These are phyloP conservation scores for Cutaneotrichosporon dermatis DNA, from an alignment of 1,284 basidiomycete species.

Conservation along the genomic window DNA sequence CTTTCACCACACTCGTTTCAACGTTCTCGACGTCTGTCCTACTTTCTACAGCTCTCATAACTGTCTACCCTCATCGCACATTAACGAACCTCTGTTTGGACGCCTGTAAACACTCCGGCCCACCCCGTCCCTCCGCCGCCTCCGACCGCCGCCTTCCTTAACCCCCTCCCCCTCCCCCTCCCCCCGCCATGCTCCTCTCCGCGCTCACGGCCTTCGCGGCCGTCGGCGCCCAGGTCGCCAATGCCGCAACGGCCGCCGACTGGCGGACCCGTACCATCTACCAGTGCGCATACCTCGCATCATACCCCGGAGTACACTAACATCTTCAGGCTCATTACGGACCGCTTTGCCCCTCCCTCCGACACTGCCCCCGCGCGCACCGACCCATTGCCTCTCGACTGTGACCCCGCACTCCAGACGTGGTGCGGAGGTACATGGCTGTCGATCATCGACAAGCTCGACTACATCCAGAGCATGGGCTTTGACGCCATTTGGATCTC, in stretches of 20 bases:
- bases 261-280: slow-evolving; percentile 49
- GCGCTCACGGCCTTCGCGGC: slow-evolving; percentile 9
- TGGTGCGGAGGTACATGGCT: slow-evolving; percentile 77
- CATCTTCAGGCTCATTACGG: slow-evolving; percentile 61
- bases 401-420: slow-evolving; percentile 33
- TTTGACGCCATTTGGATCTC: slow-evolving; percentile 64
- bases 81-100: too few relatives aligned
- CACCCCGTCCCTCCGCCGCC: too few relatives aligned
- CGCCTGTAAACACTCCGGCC: too few relatives aligned
- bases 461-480: slow-evolving; percentile 71
- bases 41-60: too few relatives aligned
- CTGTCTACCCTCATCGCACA: too few relatives aligned
- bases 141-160: too few relatives aligned
- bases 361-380: slow-evolving; percentile 54
- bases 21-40: too few relatives aligned
- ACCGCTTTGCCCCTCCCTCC: slow-evolving; percentile 63
- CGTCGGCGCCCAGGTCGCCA: slow-evolving; percentile 9
- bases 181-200: slow-evolving; percentile 1
- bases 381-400: slow-evolving; percentile 48
- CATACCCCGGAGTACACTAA: not conserved
- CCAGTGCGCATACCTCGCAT: slow-evolving; percentile 35
- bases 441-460: slow-evolving; percentile 65
- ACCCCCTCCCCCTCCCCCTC: not conserved
- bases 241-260: slow-evolving; percentile 38
- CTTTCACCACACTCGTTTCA: too few relatives aligned